Evolutionary conservation across 2,329 filamentous ascomycete genomes (phyloP).

Genomic region (Dactylellina haptotyla): DNA sequence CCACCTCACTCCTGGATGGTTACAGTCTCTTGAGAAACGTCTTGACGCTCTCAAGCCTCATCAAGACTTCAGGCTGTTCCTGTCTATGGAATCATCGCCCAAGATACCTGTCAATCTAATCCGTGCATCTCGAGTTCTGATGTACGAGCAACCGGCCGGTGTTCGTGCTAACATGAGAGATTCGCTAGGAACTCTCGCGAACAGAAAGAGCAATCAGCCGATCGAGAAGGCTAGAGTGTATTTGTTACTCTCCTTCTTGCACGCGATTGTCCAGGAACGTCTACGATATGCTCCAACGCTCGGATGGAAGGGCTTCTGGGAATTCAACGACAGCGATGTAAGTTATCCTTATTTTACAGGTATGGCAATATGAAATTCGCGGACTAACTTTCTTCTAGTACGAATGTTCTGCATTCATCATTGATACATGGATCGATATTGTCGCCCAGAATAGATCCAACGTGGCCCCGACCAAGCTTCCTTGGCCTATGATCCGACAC

Average conservation of each 20-base stretch:
- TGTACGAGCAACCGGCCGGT: conserved; percentile 98
- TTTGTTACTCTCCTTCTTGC: conserved; percentile 88
- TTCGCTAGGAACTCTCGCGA: conserved; percentile 83
- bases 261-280: conserved; percentile 94
- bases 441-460: conserved; percentile 88
- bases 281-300: conserved; percentile 91
- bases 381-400: conserved; percentile 70
- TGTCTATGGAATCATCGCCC: conserved; percentile 96
- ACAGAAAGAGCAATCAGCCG: conserved; percentile 79
- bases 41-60: conserved; percentile 96
- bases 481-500: conserved; percentile 94
- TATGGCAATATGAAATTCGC: neutral
- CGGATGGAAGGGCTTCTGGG: conserved; percentile 99
- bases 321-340: conserved; percentile 99
- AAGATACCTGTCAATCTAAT: conserved; percentile 98
- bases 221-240: conserved; percentile 92
- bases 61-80: conserved; percentile 89
- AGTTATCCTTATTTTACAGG: conserved; percentile 61
- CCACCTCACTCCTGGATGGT: conserved; percentile 92
- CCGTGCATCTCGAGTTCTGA: conserved; percentile 89
- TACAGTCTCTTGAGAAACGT: conserved; percentile 96
- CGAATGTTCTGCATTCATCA: conserved; percentile 94
- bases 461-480: conserved; percentile 90
- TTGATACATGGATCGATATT: conserved; percentile 90
- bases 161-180: conserved; percentile 99